Evolutionary conservation across 2,329 filamentous ascomycete genomes (phyloP).

Genomic region (Colletotrichum lindemuthianum): DNA sequence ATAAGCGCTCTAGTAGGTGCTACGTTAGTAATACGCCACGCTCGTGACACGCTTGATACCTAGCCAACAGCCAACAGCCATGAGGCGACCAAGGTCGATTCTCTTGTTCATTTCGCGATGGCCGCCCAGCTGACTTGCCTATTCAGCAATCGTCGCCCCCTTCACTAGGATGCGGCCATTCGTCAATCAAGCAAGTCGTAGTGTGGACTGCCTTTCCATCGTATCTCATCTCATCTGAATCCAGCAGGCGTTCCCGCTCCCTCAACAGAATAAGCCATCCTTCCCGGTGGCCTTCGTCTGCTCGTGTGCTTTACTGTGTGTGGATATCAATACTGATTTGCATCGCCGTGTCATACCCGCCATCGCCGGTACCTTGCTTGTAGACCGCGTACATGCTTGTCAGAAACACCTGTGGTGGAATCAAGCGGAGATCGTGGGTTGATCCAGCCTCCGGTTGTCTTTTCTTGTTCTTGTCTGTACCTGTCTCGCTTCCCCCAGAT

Average conservation of each 20-base stretch:
- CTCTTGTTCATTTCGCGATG: background rate
- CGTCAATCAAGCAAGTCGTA: background rate
- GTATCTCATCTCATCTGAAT: conserved; percentile 27
- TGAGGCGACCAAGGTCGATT: conserved; percentile 1
- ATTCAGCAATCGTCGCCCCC: conserved; percentile 18
- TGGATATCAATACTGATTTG: conserved; percentile 9
- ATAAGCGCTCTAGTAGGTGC: conserved; percentile 12
- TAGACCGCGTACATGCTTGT: background rate
- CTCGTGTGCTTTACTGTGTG: conserved; percentile 9
- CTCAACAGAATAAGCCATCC: no score
- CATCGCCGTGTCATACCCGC: conserved; percentile 20
- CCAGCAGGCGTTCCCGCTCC: conserved; percentile 15
- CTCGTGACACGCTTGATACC: background rate
- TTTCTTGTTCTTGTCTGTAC: conserved; percentile 18
- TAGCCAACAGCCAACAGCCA: conserved; percentile 1
- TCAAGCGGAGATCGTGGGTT: conserved; percentile 27
- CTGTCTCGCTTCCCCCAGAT: conserved; percentile 21
- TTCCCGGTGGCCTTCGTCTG: background rate
- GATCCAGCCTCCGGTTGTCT: conserved; percentile 17
- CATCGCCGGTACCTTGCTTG: conserved; percentile 8
- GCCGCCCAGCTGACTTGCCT: conserved; percentile 4
- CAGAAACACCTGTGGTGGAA: conserved; percentile 19
- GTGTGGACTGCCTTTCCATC: conserved; percentile 7
- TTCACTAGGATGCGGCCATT: background rate
- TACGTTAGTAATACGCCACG: background rate